These are phyloP conservation scores for Colletotrichum sojae DNA, from an alignment of 2,329 filamentous ascomycete genomes.

Conservation along the genomic window DNA sequence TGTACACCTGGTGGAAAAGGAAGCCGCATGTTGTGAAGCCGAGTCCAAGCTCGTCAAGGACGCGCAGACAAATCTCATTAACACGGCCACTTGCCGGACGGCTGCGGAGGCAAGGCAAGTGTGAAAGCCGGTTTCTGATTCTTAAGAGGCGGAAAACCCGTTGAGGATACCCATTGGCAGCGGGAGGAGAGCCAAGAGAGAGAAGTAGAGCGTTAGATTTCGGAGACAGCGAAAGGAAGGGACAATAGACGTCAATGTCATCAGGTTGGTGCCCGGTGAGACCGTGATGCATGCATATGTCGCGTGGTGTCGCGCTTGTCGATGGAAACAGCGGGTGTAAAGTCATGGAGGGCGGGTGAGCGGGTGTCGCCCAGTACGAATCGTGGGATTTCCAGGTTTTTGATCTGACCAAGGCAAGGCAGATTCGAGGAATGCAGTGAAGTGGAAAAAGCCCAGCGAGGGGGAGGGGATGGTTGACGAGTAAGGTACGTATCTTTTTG, in stretches of 20 bases:
- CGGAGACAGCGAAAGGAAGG: not conserved
- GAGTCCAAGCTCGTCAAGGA: slow-evolving; percentile 3
- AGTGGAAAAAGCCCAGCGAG: slow-evolving; percentile 34
- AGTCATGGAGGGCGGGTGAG: not conserved
- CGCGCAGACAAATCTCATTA: too few relatives aligned
- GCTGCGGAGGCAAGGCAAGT: too few relatives aligned
- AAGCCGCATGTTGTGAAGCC: not conserved
- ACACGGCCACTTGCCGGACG: too few relatives aligned
- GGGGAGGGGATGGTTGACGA: not conserved
- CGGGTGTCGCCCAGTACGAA: slow-evolving; percentile 18
- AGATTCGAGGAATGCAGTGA: slow-evolving; percentile 17
- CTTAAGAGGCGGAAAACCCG: too few relatives aligned
- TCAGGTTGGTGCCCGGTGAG: not conserved
- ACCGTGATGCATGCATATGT: not conserved
- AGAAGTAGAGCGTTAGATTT: not conserved
- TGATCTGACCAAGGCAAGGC: not conserved
- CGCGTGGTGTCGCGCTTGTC: not conserved
- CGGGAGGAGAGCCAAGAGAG: too few relatives aligned
- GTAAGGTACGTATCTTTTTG: slow-evolving; percentile 24
- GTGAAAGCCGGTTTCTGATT: too few relatives aligned
- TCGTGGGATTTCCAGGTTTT: slow-evolving; percentile 2
- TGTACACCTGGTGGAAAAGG: not conserved
- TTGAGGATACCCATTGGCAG: too few relatives aligned
- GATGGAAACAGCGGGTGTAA: not conserved
- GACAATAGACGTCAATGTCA: not conserved